Evolutionary conservation across 2,329 filamentous ascomycete species (phyloP), one percentile per base, ranked within the genome.

Genomic region (Pezicula radicicola): DNA sequence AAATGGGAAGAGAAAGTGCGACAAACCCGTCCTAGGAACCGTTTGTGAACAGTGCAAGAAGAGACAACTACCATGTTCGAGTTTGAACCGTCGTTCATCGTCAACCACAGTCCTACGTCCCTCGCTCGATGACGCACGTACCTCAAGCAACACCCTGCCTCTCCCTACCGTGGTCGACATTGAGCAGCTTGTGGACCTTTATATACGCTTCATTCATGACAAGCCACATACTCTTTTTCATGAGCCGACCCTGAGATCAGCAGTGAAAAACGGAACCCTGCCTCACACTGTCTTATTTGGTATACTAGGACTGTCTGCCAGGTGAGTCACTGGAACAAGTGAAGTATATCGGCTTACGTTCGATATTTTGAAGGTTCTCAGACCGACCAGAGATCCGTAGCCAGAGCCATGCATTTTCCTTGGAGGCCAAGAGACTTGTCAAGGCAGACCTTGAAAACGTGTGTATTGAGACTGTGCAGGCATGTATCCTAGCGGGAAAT

Each of bases 391-490:
- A 57, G 12, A 45, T 62, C 3, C 49, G 60, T 39, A 33, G 52
- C 4, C 53, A 39, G 21, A 55, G 55, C 16, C 40, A 37, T 3
- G n/a, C 21, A 6, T 64, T 54, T 46, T 51, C 58, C 2, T 25
- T 47, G 15, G 51, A 49, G 16, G 60, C 62, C 18, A 63, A 59
- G 46, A 45, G 42, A n/a, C 40, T 50, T 18, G 48, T 70, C 1
- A 66, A 69, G 18, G 54, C 59, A 1, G 60, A 68, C 13, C 48
- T 70, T 1, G 68, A 68, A 41, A 53, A 64, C 15, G 53, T 68
- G 6, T 66, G 64, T 28, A 52, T 70, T 2, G 67, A 70, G 33
- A 70, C 66, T 27, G 59, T 69, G 3, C 68, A 70, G 45, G 63
- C 68, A 1, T 67, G 65, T 4, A 64, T 70, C 6, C 46, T 70